phyloP scores from a whole-genome alignment of 2,329 filamentous ascomycete species.

The Penicillium vulpinum region DNA sequence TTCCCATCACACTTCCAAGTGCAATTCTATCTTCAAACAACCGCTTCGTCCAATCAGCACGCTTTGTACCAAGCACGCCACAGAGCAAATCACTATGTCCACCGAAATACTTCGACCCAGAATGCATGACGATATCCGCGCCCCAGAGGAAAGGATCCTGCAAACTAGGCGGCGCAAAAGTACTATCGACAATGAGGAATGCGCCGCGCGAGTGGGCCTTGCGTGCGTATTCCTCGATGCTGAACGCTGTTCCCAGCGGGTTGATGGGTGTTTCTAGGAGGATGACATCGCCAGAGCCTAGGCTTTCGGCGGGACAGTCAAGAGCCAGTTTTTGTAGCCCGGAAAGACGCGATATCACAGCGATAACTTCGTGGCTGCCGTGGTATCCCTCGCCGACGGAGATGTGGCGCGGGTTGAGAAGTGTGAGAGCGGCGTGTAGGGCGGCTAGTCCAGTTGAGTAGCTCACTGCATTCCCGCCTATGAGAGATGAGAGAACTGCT shows the following conservation, averaged over 20 bases:
- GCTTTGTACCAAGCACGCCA: conserved; percentile 68
- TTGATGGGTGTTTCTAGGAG: conserved; percentile 92
- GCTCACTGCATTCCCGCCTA: conserved; percentile 64
- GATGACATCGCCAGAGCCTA: conserved; percentile 69
- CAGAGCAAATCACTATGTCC: conserved; percentile 92
- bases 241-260: conserved; percentile 75
- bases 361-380: conserved; percentile 86
- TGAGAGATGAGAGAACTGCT: conserved; percentile 72
- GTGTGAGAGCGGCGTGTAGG: conserved; percentile 81
- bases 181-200: conserved; percentile 77
- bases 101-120: conserved; percentile 90
- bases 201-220: conserved; percentile 66
- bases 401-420: conserved; percentile 76
- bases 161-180: conserved; percentile 87
- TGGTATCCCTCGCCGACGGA: conserved; percentile 86
- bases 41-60: conserved; percentile 56
- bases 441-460: conserved; percentile 84
- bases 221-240: conserved; percentile 67
- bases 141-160: conserved; percentile 78
- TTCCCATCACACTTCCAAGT: conserved; percentile 80
- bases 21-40: conserved; percentile 68
- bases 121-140: conserved; percentile 88
- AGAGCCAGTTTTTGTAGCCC: conserved; percentile 72
- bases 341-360: conserved; percentile 70
- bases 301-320: conserved; percentile 62